A percentile compares a stretch with the other conserved stretches of the same genome.
These are phyloP conservation scores for Rusavskia elegans DNA, from an alignment of 495 filamentous ascomycete genomes.

Conservation along the genomic window DNA sequence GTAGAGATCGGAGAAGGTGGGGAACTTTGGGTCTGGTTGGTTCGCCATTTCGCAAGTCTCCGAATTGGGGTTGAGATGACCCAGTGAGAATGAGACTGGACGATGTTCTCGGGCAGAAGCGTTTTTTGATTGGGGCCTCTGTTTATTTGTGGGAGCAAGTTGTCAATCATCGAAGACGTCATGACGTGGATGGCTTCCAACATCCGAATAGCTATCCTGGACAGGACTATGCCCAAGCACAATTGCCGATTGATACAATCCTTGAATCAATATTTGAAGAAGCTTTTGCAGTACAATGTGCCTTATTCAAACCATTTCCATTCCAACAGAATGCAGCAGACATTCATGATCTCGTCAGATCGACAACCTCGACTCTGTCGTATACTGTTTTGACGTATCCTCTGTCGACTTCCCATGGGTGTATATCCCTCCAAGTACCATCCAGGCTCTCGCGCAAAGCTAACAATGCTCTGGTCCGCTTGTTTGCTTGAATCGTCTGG, in stretches of 20 bases:
- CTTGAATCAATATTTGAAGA: no score
- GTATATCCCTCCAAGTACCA: constrained; percentile 13
- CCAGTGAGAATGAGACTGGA: background rate
- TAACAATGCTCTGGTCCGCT: background rate
- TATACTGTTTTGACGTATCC: background rate
- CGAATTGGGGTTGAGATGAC: background rate
- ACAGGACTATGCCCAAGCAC: no score
- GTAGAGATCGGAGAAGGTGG: constrained; percentile 12
- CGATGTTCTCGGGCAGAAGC: background rate
- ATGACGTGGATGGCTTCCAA: background rate
- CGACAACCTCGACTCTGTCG: constrained; percentile 8
- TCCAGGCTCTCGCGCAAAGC: constrained; percentile 11
- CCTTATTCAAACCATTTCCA: no score
- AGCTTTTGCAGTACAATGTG: no score
- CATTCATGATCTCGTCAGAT: constrained; percentile 5
- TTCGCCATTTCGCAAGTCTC: background rate
- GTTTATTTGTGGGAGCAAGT: background rate
- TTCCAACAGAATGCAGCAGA: no score
- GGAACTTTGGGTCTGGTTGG: background rate
- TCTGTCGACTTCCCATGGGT: constrained; percentile 2
- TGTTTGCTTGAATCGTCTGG: background rate
- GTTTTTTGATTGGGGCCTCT: background rate
- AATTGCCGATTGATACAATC: no score
- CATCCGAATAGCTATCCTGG: no score
- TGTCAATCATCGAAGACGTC: background rate